Conservation (phyloP, 352 stramenopile genomes). For the Globisporangium solare region DNA sequence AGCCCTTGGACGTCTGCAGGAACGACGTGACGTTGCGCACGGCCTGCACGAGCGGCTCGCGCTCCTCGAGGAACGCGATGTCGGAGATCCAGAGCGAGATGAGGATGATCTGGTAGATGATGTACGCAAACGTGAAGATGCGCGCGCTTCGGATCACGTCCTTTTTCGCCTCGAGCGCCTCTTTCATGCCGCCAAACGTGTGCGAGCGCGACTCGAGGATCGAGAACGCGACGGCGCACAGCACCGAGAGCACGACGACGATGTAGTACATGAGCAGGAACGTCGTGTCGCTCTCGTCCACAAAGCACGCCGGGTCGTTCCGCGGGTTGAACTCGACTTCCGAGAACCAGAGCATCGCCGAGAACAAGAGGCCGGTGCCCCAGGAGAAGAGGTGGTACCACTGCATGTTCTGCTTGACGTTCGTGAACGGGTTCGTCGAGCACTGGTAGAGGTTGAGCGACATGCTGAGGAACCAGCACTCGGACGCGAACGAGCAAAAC, state of each 20-base stretch:
- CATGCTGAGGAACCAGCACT: constrained; percentile 88
- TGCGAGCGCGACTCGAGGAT: constrained; percentile 72
- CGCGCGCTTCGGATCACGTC: constrained; percentile 76
- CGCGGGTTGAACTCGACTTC: constrained; percentile 43
- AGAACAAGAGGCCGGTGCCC: constrained; percentile 50
- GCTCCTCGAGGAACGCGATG: constrained; percentile 39
- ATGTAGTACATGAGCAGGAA: constrained; percentile 73
- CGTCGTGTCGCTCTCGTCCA: constrained; percentile 65
- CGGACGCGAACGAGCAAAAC: constrained; percentile 73
- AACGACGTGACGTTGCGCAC: constrained; percentile 65
- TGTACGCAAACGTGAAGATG: constrained; percentile 78
- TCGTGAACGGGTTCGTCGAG: constrained; percentile 86
- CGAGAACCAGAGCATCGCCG: constrained; percentile 49
- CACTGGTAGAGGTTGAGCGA: constrained; percentile 82
- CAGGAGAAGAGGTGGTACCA: constrained; percentile 78
- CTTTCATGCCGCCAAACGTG: constrained; percentile 67
- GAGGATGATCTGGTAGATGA: constrained; percentile 79
- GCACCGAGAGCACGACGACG: constrained; percentile 67
- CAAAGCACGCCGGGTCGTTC: constrained; percentile 50
- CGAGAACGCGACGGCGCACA: constrained; percentile 54
- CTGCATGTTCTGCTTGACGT: constrained; percentile 64
- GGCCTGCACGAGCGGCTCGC: constrained; percentile 21
- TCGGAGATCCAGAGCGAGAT: constrained; percentile 76
- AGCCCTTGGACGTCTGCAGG: constrained; percentile 65
- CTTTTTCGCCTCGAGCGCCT: constrained; percentile 72